phyloP scores from a whole-genome alignment of 2,329 filamentous ascomycete species.

The Akanthomyces dipterigenus region DNA sequence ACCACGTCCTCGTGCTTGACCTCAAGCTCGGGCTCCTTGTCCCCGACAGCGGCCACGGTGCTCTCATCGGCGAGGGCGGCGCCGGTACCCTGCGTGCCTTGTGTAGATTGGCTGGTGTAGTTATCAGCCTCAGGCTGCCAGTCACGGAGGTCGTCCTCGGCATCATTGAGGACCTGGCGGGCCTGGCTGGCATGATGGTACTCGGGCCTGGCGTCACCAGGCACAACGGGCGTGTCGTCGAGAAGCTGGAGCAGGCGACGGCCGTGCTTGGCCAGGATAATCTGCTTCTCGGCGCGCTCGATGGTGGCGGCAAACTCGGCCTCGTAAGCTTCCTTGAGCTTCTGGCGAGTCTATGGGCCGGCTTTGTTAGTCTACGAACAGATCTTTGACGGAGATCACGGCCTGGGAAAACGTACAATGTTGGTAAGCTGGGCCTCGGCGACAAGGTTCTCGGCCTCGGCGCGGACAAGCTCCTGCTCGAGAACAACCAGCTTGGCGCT shows the following conservation, averaged over 20 bases:
- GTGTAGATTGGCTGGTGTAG: background rate
- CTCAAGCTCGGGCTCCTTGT: background rate
- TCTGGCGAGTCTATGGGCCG: conserved; percentile 69
- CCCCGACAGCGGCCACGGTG: background rate
- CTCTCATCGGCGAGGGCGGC: background rate
- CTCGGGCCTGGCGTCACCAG: conserved; percentile 66
- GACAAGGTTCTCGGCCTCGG: conserved; percentile 91
- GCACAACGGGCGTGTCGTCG: conserved; percentile 83
- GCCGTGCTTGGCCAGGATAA: conserved; percentile 86
- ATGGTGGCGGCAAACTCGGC: conserved; percentile 84
- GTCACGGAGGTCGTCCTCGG: conserved; percentile 76
- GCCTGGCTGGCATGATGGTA: conserved; percentile 64
- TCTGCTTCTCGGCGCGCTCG: conserved; percentile 94
- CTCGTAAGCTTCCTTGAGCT: conserved; percentile 91
- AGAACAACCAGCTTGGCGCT: conserved; percentile 74
- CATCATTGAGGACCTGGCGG: conserved; percentile 83
- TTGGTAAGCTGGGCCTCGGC: conserved; percentile 96
- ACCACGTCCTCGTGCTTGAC: background rate
- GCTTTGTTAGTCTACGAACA: conserved; percentile 9
- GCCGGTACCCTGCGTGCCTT: background rate
- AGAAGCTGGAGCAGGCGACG: conserved; percentile 77
- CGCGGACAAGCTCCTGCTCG: conserved; percentile 93
- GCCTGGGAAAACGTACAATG: conserved; percentile 54
- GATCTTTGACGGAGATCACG: background rate
- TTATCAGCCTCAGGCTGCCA: conserved; percentile 53